These are phyloP conservation scores for Gentiana dahurica DNA, from an alignment of 257 asterid species.

Conservation along the genomic window DNA sequence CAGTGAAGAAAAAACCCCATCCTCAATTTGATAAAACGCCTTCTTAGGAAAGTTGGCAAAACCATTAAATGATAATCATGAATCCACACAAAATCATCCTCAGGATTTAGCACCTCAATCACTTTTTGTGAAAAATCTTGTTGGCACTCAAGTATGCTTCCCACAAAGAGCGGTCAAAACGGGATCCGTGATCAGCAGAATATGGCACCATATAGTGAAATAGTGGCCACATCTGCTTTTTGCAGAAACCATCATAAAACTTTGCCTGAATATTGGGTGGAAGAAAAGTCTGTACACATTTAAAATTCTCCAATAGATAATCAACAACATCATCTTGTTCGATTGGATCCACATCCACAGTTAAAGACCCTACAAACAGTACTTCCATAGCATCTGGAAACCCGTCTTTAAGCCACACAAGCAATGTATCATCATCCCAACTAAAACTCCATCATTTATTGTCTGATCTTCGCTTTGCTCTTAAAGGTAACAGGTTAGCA, in stretches of 20 bases:
- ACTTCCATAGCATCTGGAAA: conserved; percentile 83
- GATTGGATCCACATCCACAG: conserved; percentile 62
- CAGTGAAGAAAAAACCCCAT: conserved; percentile 95
- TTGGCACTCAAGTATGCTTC: conserved; percentile 75
- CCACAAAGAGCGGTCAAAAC: conserved; percentile 71
- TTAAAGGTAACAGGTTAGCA: conserved; percentile 63
- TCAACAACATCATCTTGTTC: conserved; percentile 74
- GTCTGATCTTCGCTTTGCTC: conserved; percentile 69
- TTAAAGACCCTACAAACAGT: conserved; percentile 58
- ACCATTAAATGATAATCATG: conserved; percentile 90
- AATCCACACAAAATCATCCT: conserved; percentile 78
- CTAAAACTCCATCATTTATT: conserved; percentile 77
- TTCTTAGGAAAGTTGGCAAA: conserved; percentile 72
- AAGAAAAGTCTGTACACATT: conserved; percentile 61
- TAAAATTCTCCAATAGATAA: conserved; percentile 54
- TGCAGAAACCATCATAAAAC: conserved; percentile 76
- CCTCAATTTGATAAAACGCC: conserved; percentile 64
- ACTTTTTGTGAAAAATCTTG: conserved; percentile 71
- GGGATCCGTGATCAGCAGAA: conserved; percentile 66
- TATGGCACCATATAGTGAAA: conserved; percentile 75
- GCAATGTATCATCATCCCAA: conserved; percentile 78
- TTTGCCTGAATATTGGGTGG: conserved; percentile 49
- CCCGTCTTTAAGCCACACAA: conserved; percentile 68
- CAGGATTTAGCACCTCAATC: conserved; percentile 74
- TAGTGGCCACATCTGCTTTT: conserved; percentile 77